A percentile compares a stretch with the other conserved stretches of the same genome.
These are phyloP conservation scores for Verticillium longisporum DNA, from an alignment of 2,329 filamentous ascomycete genomes.

Conservation along the genomic window DNA sequence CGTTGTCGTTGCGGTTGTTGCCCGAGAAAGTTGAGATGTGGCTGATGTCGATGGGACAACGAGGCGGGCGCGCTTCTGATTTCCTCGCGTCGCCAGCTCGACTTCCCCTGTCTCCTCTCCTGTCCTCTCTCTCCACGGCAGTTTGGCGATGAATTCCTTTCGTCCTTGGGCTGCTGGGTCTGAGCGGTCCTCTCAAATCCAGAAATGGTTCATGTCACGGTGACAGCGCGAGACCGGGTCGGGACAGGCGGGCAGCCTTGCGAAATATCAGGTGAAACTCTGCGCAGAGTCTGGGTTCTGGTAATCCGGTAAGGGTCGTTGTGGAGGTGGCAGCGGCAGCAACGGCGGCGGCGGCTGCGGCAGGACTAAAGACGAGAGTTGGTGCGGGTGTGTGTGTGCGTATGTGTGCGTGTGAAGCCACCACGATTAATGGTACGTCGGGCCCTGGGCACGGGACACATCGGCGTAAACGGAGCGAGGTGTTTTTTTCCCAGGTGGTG, in stretches of 20 bases:
- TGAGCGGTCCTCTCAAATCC: not conserved
- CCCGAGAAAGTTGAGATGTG: not conserved
- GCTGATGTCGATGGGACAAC: not conserved
- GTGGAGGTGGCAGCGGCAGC: not conserved
- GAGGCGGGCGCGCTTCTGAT: not conserved
- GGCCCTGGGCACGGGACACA: not conserved
- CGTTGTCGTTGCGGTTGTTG: not conserved
- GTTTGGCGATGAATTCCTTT: not conserved
- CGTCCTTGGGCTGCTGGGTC: not conserved
- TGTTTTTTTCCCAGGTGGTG: not conserved
- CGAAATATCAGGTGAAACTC: not conserved
- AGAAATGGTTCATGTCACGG: not conserved
- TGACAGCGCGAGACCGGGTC: not conserved
- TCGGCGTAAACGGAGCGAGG: not conserved
- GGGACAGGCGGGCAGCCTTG: not conserved
- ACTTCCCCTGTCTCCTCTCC: not conserved
- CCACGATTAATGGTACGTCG: not conserved
- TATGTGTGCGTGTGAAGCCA: not conserved
- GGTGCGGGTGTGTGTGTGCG: not conserved
- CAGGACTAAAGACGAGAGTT: not conserved
- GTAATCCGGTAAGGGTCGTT: not conserved
- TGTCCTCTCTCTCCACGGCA: not conserved
- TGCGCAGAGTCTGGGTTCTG: not conserved
- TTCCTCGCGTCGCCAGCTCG: not conserved
- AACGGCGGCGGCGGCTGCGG: not conserved